A percentile compares a stretch with the other conserved stretches of the same genome.
Conservation (phyloP, 805 yeast species). For the Wickerhamiella domercqiae region DNA sequence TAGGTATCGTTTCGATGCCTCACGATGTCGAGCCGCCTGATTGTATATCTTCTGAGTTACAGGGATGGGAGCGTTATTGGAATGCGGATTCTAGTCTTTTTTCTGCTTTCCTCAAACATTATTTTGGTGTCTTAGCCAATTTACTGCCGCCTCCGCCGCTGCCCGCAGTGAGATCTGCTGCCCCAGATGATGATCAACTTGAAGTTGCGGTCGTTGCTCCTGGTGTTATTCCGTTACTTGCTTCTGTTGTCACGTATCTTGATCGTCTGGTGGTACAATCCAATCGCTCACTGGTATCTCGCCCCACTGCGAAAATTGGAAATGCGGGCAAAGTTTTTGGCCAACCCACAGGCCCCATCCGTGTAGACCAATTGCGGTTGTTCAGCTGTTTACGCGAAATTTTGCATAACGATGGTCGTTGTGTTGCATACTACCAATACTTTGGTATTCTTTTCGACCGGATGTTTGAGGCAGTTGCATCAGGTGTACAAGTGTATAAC, state of each 20-base stretch:
- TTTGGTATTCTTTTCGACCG: conserved; percentile 25
- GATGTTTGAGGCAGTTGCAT: conserved; percentile 24
- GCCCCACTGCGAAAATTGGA: neutral
- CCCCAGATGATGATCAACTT: conserved; percentile 5
- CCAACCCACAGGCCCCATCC: neutral
- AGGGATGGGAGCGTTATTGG: conserved; percentile 25
- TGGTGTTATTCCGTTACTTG: conserved; percentile 21
- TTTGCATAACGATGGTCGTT: conserved; percentile 23
- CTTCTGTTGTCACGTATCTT: conserved; percentile 16
- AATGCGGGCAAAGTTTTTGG: neutral
- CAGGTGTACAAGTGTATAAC: conserved; percentile 22
- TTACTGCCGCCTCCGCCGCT: conserved; percentile 15
- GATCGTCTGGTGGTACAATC: conserved; percentile 10
- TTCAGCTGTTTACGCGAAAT: conserved; percentile 25
- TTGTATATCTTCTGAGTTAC: neutral
- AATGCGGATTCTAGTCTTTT: conserved; percentile 25
- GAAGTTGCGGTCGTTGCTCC: conserved; percentile 19
- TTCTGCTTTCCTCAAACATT: conserved; percentile 29
- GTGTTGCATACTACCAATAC: conserved; percentile 20
- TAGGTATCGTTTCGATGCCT: conserved; percentile 12
- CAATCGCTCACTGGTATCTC: neutral
- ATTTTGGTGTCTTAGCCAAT: conserved; percentile 9
- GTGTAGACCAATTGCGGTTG: conserved; percentile 24
- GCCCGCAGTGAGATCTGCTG: conserved; percentile 6
- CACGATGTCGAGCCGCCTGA: neutral